Conservation (phyloP, 1,139 yeast species). For the Diutina mesorugosa region DNA sequence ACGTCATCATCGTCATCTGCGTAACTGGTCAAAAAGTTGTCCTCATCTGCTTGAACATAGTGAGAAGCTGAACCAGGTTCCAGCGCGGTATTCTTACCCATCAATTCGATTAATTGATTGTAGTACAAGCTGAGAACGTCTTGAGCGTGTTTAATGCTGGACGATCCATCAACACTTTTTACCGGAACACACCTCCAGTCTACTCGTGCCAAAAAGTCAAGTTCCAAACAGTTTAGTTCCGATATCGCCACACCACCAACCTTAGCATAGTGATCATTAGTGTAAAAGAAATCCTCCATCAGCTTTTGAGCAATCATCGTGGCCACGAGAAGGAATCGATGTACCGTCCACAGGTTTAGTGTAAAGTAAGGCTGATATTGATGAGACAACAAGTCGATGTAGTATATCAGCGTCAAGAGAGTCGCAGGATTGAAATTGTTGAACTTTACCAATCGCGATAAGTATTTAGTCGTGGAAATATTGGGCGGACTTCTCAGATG, state of each 20-base stretch:
- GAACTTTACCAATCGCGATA: slow-evolving; percentile 67
- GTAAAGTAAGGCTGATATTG: slow-evolving; percentile 70
- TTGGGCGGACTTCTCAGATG: slow-evolving; percentile 90
- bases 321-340: slow-evolving; percentile 79
- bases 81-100: slow-evolving; percentile 26
- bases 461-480: slow-evolving; percentile 68
- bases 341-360: slow-evolving; percentile 83
- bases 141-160: slow-evolving; percentile 24
- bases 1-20: slow-evolving; percentile 3
- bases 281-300: slow-evolving; percentile 86
- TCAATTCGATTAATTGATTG: slow-evolving; percentile 45
- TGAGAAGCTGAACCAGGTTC: background rate
- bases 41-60: background rate
- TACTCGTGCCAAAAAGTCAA: slow-evolving; percentile 73
- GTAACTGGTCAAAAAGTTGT: background rate
- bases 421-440: slow-evolving; percentile 79
- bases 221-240: slow-evolving; percentile 78
- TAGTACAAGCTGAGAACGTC: slow-evolving; percentile 44
- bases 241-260: slow-evolving; percentile 88
- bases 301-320: slow-evolving; percentile 89
- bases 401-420: slow-evolving; percentile 68
- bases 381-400: slow-evolving; percentile 72
- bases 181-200: slow-evolving; percentile 48
- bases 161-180: slow-evolving; percentile 11
- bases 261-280: slow-evolving; percentile 86